Evolutionary conservation across 768 basidiomycete species (phyloP).

Genomic region (Tephrocybe sp.): DNA sequence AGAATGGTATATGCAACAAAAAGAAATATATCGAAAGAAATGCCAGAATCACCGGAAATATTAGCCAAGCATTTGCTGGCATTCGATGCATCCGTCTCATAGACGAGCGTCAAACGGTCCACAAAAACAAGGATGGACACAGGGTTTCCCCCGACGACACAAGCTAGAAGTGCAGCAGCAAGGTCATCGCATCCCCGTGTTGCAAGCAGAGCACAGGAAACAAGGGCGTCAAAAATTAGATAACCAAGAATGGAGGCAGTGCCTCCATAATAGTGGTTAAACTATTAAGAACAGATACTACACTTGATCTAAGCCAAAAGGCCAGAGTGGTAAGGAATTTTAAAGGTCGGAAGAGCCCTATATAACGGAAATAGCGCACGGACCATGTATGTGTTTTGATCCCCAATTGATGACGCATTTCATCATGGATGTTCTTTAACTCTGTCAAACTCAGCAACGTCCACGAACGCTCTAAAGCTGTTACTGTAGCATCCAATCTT

Average conservation of each 20-base stretch:
- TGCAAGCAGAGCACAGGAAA: slow-evolving; percentile 59
- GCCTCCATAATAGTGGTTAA: slow-evolving; percentile 71
- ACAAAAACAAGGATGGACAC: slow-evolving; percentile 15
- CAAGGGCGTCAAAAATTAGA: slow-evolving; percentile 58
- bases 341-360: neutral
- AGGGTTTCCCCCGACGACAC: slow-evolving; percentile 62
- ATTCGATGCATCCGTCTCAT: slow-evolving; percentile 6
- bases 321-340: slow-evolving; percentile 77
- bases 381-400: slow-evolving; percentile 13
- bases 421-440: no score
- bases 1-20: no score
- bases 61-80: slow-evolving; percentile 18
- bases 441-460: no score
- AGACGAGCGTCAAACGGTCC: slow-evolving; percentile 7
- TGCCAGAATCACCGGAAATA: no score
- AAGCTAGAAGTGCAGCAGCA: slow-evolving; percentile 62
- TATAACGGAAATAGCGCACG: slow-evolving; percentile 12
- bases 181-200: slow-evolving; percentile 56
- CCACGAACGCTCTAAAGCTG: no score
- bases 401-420: no score
- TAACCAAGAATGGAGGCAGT: slow-evolving; percentile 51
- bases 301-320: slow-evolving; percentile 98
- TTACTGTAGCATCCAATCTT: no score
- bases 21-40: no score
- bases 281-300: slow-evolving; percentile 95